Base-by-base conservation (phyloP, 768 basidiomycete species). In the Mycena amicta region DNA sequence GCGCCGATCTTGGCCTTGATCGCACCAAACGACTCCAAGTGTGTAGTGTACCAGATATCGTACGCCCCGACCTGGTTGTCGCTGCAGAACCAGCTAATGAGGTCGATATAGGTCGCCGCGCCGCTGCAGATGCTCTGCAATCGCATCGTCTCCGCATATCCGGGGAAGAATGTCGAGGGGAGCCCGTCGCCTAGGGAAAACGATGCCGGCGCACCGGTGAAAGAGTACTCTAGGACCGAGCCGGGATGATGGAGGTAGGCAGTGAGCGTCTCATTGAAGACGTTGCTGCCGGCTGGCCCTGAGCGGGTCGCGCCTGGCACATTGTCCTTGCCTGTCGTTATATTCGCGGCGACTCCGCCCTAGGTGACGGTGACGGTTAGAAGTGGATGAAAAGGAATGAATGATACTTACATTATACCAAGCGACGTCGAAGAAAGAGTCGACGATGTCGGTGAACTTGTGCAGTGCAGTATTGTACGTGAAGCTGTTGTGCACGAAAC, bases 81-180 rank as follows among this genome's bases (percentile, higher is more conserved):
- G n/a, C 43, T 40, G 43, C 63, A 64, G 2, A 26, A 1, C 16
- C 55, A 50, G 3, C 53, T 37, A 23, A 59, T 15, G n/a, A 53
- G 13, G 20, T 64, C 63, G 40, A 64, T 58, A 22, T 55, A 64
- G 4, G 63, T 64, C 23, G 60, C 60, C 25, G 2, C 18, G 4
- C 60, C 56, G 25, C 54, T 46, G 57, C 63, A 64, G 40, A 64
- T 53, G 45, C 60, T 56, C 50, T 37, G n/a, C 26, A 61, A 51
- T 15, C 53, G 56, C 37, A 56, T 6, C 15, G 54, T 56, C 31
- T 64, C 63, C 20, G 20, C 23, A n/a, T 64, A 64, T 26, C 50
- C 30, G 20, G n/a, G 40, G 46, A 41, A 52, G 5, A 3, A 52
- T 30, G 15, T 43, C 23, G 20, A 46, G 4, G 47, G 40, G 2